phyloP scores from a whole-genome alignment of 306 rosid species.

The Carpinus fangiana region DNA sequence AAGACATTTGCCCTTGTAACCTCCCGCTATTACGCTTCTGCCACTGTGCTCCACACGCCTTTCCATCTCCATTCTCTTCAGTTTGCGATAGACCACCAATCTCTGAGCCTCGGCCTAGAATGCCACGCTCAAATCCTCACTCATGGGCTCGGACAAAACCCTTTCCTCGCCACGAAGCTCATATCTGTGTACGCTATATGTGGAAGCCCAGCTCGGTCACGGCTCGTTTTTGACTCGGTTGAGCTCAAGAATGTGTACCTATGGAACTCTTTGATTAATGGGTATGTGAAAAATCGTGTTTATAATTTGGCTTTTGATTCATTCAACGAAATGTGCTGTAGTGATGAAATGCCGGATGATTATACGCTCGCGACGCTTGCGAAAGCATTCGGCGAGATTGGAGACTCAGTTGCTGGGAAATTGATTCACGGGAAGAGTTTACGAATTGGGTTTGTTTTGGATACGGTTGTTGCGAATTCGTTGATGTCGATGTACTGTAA shows the following conservation, averaged over 20 bases:
- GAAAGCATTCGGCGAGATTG: slow-evolving; percentile 55
- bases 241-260: slow-evolving; percentile 42
- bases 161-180: slow-evolving; percentile 64
- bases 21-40: slow-evolving; percentile 45
- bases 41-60: slow-evolving; percentile 34
- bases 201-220: slow-evolving; percentile 34
- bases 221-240: slow-evolving; percentile 47
- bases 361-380: slow-evolving; percentile 66
- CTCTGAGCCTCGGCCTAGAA: slow-evolving; percentile 48
- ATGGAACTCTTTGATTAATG: slow-evolving; percentile 73
- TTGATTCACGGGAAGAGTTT: slow-evolving; percentile 67
- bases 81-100: slow-evolving; percentile 42
- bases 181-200: slow-evolving; percentile 64
- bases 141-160: slow-evolving; percentile 54
- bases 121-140: slow-evolving; percentile 63
- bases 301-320: slow-evolving; percentile 41
- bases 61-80: slow-evolving; percentile 40
- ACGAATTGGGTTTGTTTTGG: slow-evolving; percentile 52
- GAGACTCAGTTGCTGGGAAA: slow-evolving; percentile 48
- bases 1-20: slow-evolving; percentile 32
- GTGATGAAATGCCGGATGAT: slow-evolving; percentile 52
- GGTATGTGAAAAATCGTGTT: slow-evolving; percentile 41
- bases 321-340: slow-evolving; percentile 52
- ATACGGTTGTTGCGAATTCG: slow-evolving; percentile 66
- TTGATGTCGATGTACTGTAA: slow-evolving; percentile 61